Base-by-base conservation (phyloP, 176 grass and related monocot species). In the Paspalum vaginatum region DNA sequence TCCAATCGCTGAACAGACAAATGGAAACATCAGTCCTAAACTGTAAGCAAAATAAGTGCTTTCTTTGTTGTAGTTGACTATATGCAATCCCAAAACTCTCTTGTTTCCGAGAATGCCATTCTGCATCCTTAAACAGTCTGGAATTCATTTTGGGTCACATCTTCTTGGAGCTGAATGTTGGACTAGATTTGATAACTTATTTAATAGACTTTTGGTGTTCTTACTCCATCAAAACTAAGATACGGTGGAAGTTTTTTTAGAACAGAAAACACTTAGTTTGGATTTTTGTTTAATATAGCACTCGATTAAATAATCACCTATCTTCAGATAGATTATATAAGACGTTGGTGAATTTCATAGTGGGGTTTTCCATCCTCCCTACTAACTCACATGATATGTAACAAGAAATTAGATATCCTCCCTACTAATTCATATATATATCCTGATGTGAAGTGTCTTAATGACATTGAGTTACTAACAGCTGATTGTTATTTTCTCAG, bases 171-270 rank as follows among this genome's bases (percentile, higher is more conserved):
- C 54, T 9, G 7, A n/a, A 22, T 68, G 54, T 16, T 57, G 15
- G 16, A 39, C 17, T 78, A 13, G 17, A 64, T 78, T 50, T 78
- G 42, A 14, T 59, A 17, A 11, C 25, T 43, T 80, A 80, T 57
- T 44, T 14, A 26, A 21, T 18, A 66, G 48, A 68, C 46, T 10
- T 43, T 11, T 68, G 63, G 13, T 42, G 50, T 42, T 66, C 39
- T 76, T 46, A 67, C 37, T 43, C 65, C 25, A 41, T 53, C 8
- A 69, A 76, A 45, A 3, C 22, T 59, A 14, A 59, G n/a, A 44
- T 75, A 25, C 13, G 13, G 53, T 14, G 13, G 42, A 14, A 76
- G 21, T 26, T 60, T 7, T 40, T 25, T 76, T 46, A 61, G 13
- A 27, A 47, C 41, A 77, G 13, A 8, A 77, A 61, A 0, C 9